phyloP scores from a whole-genome alignment of 495 filamentous ascomycete genomes.

The Neurospora tetraspora region DNA sequence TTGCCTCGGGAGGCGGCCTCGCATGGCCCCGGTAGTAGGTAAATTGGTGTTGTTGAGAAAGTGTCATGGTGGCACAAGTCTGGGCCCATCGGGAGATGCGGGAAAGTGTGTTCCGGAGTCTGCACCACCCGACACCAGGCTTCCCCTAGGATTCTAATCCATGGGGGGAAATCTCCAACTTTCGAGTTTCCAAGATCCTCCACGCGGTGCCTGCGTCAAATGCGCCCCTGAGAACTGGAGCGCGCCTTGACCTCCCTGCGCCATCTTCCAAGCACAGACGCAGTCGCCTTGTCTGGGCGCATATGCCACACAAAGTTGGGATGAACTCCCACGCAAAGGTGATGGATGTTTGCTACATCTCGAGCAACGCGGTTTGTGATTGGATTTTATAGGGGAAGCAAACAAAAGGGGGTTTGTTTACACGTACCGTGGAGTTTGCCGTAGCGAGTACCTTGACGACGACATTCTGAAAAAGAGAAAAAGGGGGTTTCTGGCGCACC shows the following conservation, averaged over 20 bases:
- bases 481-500: neutral
- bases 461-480: neutral
- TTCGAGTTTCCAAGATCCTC: neutral
- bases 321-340: neutral
- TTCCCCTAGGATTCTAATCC: neutral
- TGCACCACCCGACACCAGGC: neutral
- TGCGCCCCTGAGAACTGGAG: neutral
- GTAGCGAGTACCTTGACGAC: constrained; percentile 30
- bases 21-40: neutral
- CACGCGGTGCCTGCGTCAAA: neutral
- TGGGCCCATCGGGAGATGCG: neutral
- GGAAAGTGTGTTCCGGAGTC: neutral
- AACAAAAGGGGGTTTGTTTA: neutral
- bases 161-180: neutral
- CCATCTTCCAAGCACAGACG: neutral
- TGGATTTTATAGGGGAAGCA: neutral
- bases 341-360: neutral
- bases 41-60: neutral
- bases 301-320: neutral
- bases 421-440: constrained; percentile 42
- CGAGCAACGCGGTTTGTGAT: neutral
- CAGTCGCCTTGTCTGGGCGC: neutral
- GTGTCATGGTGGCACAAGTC: neutral
- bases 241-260: neutral
- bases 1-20: neutral